phyloP scores from a whole-genome alignment of 495 filamentous ascomycete genomes.

The Lasiosphaeris hirsuta region DNA sequence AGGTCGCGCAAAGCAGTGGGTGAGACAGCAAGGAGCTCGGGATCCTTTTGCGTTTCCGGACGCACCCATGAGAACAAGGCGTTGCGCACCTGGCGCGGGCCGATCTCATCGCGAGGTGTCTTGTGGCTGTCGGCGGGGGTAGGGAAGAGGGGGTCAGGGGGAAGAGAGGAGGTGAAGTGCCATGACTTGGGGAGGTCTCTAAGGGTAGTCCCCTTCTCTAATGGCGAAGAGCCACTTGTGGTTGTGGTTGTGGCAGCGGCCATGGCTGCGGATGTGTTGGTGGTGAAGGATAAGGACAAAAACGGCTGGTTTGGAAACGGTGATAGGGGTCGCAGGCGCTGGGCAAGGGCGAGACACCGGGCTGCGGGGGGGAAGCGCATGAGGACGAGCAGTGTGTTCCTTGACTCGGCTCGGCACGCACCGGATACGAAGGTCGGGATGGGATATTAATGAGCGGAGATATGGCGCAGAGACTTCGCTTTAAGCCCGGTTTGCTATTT shows the following conservation, averaged over 20 bases:
- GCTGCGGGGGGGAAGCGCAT: constrained; percentile 31
- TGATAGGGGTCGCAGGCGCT: constrained; percentile 18
- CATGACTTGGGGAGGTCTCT: constrained; percentile 79
- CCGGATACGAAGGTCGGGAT: neutral
- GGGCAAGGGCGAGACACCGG: constrained; percentile 31
- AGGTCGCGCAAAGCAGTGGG: constrained; percentile 73
- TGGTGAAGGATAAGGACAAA: constrained; percentile 23
- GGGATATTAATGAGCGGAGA: no score
- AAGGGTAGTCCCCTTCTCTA: constrained; percentile 43
- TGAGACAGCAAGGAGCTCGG: constrained; percentile 79
- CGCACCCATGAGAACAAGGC: constrained; percentile 90
- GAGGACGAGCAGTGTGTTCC: neutral
- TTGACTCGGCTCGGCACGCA: constrained; percentile 5
- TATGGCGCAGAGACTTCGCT: no score
- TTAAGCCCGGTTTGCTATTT: neutral
- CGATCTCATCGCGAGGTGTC: constrained; percentile 69
- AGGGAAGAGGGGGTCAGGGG: constrained; percentile 73
- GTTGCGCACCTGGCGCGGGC: constrained; percentile 77
- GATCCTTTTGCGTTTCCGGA: constrained; percentile 63
- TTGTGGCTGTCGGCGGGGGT: constrained; percentile 76
- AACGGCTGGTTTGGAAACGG: constrained; percentile 13
- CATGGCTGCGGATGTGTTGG: constrained; percentile 21
- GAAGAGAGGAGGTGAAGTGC: constrained; percentile 74
- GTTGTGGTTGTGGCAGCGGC: constrained; percentile 19
- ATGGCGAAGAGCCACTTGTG: constrained; percentile 13